These are phyloP conservation scores for Lagenidium sp. DNA, from an alignment of 352 stramenopile species.

Conservation along the genomic window DNA sequence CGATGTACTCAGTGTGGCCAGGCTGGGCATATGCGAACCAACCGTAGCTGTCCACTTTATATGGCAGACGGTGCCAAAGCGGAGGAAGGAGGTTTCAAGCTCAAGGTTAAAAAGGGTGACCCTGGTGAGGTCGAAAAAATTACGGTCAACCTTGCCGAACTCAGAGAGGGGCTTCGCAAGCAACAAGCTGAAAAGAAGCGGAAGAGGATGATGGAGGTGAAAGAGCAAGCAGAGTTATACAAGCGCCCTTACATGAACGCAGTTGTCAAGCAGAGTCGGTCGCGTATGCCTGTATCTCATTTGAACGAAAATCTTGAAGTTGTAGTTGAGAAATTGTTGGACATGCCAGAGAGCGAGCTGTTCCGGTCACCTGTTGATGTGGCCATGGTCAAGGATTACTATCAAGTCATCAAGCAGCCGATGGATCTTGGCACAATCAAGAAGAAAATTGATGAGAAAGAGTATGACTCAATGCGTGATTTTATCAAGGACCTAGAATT, in stretches of 20 bases:
- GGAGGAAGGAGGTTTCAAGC: conserved; percentile 36
- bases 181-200: conserved; percentile 76
- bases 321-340: conserved; percentile 56
- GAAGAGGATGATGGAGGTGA: conserved; percentile 61
- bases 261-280: conserved; percentile 61
- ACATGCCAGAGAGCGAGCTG: conserved; percentile 73
- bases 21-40: conserved; percentile 75
- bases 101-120: conserved; percentile 46
- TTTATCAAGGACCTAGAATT: conserved; percentile 82
- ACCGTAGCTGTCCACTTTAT: conserved; percentile 74
- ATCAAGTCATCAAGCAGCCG: conserved; percentile 78
- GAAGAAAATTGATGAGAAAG: conserved; percentile 47
- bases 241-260: conserved; percentile 73
- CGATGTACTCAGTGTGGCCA: conserved; percentile 78
- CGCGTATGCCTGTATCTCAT: conserved; percentile 65
- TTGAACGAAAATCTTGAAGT: conserved; percentile 54
- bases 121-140: conserved; percentile 34
- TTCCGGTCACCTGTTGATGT: conserved; percentile 65
- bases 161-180: conserved; percentile 66
- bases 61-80: conserved; percentile 42
- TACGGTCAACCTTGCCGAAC: conserved; percentile 64
- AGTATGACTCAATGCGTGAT: conserved; percentile 80
- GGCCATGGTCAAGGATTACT: conserved; percentile 59
- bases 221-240: conserved; percentile 72
- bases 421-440: conserved; percentile 72